phyloP scores from a whole-genome alignment of 352 stramenopile genomes.

The Globisporangium middletonii region DNA sequence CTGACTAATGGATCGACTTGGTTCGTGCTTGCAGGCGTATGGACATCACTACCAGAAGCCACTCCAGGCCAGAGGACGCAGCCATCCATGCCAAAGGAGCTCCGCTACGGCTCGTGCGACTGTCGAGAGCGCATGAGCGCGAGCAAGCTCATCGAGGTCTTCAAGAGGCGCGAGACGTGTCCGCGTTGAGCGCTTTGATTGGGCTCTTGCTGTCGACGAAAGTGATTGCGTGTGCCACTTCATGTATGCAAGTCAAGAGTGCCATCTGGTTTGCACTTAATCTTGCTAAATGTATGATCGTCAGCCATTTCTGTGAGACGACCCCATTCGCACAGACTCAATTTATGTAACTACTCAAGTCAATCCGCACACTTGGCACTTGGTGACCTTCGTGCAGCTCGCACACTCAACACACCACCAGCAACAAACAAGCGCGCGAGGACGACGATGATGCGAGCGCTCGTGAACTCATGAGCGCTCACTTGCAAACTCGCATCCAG shows the following conservation, averaged over 20 bases:
- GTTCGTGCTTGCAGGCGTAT: neutral
- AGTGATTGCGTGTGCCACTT: neutral
- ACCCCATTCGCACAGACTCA: neutral
- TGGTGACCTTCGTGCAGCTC: neutral
- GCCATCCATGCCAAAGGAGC: neutral
- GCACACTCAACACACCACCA: neutral
- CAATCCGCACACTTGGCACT: neutral
- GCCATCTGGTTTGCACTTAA: neutral
- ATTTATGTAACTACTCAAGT: neutral
- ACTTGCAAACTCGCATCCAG: slow-evolving; percentile 3
- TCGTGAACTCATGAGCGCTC: neutral
- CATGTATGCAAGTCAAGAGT: neutral
- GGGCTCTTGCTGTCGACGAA: neutral
- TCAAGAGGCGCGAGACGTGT: neutral
- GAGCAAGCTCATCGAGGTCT: no score
- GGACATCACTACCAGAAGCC: neutral
- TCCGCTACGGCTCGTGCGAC: neutral
- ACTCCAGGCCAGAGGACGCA: neutral
- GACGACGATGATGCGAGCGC: neutral
- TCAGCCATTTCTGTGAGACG: neutral
- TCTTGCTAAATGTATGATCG: neutral
- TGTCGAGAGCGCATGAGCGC: neutral
- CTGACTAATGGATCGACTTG: neutral
- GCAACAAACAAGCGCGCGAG: no score
- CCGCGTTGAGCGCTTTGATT: neutral